These are phyloP conservation scores for Dothiorella sarmentorum DNA, from an alignment of 2,329 filamentous ascomycete genomes.

Conservation along the genomic window DNA sequence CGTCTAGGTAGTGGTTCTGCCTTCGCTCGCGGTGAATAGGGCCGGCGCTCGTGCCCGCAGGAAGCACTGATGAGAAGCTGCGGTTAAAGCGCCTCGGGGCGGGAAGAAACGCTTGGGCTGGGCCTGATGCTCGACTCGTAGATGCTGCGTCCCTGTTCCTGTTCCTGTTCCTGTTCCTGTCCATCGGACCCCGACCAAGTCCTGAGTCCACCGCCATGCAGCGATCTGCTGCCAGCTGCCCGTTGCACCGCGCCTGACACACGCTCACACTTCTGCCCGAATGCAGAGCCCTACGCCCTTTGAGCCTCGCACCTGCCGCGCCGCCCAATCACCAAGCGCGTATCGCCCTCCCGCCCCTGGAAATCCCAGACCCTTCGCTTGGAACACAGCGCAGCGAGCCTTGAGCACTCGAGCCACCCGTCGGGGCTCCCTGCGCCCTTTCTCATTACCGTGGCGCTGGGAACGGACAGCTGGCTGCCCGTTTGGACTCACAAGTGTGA, in stretches of 20 bases:
- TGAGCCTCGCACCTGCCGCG: too few species aligned
- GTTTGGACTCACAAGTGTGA: slow-evolving; percentile 9
- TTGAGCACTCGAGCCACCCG: slow-evolving; percentile 9
- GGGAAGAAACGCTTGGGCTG: slow-evolving; percentile 6
- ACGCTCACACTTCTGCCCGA: slow-evolving; percentile 9
- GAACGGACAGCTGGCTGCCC: slow-evolving; percentile 15
- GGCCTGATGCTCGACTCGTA: slow-evolving; percentile 1
- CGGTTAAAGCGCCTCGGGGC: slow-evolving; percentile 11
- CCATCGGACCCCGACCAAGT: neutral
- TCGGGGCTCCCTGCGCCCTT: slow-evolving; percentile 11
- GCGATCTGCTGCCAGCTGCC: neutral
- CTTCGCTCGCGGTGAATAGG: slow-evolving; percentile 12
- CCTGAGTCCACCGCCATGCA: neutral
- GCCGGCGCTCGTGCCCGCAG: slow-evolving; percentile 12
- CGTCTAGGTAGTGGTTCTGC: slow-evolving; percentile 14
- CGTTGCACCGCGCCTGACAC: neutral
- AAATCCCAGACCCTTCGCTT: slow-evolving; percentile 6
- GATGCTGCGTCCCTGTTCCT: too few species aligned
- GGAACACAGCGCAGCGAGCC: slow-evolving; percentile 11
- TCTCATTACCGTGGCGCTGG: slow-evolving; percentile 15
- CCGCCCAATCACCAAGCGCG: neutral
- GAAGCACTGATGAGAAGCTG: neutral
- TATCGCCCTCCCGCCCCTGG: slow-evolving; percentile 7
- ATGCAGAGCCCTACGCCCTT: too few species aligned
- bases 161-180: neutral